phyloP scores from a whole-genome alignment of 305 asterid species.

The Fraxinus nigra region DNA sequence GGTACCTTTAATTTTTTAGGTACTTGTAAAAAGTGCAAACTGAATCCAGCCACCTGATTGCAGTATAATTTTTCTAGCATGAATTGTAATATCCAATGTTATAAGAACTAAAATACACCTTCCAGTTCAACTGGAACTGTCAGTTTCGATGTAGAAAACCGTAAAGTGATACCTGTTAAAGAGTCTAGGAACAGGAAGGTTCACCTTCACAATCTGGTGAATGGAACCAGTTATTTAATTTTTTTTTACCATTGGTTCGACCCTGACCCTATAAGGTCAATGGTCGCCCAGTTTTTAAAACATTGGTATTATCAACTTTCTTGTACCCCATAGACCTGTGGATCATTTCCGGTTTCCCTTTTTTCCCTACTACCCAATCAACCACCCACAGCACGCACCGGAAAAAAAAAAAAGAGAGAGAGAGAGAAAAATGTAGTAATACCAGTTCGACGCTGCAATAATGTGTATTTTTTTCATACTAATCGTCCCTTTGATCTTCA shows the following conservation, averaged over 20 bases:
- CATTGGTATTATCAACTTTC: neutral
- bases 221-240: neutral
- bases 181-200: neutral
- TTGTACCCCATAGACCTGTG: neutral
- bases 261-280: neutral
- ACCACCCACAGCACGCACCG: neutral
- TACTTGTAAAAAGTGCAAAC: neutral
- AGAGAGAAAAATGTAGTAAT: too few species aligned
- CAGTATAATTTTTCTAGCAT: neutral
- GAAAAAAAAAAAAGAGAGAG: neutral
- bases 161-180: neutral
- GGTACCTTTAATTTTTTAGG: neutral
- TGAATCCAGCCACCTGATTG: neutral
- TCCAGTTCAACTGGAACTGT: neutral
- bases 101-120: neutral
- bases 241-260: neutral
- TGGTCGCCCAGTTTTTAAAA: neutral
- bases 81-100: neutral
- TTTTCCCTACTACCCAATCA: neutral
- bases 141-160: neutral
- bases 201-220: neutral
- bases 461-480: neutral
- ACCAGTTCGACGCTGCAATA: neutral
- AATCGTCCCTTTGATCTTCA: neutral
- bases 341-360: neutral